Percentiles rank a stretch among this genome's conserved stretches.
Conservation (phyloP, 306 rosid genomes). For the Quercus rubra region DNA sequence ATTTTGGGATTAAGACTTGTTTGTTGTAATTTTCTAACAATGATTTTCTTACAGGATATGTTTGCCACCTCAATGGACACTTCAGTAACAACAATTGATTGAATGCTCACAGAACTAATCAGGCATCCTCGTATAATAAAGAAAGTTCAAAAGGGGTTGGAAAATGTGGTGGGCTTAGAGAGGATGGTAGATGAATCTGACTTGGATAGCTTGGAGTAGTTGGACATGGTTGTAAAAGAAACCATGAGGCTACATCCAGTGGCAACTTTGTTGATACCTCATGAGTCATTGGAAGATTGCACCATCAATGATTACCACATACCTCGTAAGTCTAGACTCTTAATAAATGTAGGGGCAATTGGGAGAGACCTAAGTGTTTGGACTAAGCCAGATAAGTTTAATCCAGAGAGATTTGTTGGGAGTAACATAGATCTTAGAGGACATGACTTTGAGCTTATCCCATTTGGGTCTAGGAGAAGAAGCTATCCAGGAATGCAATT, state of each 20-base stretch:
- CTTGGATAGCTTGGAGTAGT: conserved; percentile 36
- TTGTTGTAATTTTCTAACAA: not conserved
- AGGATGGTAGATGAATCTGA: conserved; percentile 61
- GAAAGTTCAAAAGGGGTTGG: conserved; percentile 52
- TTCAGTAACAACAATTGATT: conserved; percentile 48
- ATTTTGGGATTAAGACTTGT: too few relatives aligned
- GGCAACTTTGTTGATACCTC: conserved; percentile 56
- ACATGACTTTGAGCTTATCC: not conserved
- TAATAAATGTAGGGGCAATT: conserved; percentile 24
- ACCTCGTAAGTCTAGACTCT: conserved; percentile 31
- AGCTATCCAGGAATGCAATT: conserved; percentile 32
- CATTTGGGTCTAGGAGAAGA: conserved; percentile 31
- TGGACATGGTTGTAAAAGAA: conserved; percentile 56
- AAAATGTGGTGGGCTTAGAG: conserved; percentile 46
- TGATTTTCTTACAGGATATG: conserved; percentile 45
- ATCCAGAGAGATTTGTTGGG: conserved; percentile 24
- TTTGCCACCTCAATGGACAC: conserved; percentile 47
- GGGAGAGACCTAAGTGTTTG: conserved; percentile 26
- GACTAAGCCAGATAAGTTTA: conserved; percentile 27
- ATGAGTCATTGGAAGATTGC: conserved; percentile 47
- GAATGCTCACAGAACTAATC: conserved; percentile 51
- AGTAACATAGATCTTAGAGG: conserved; percentile 15
- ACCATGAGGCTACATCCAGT: conserved; percentile 56
- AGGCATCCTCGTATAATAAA: conserved; percentile 53
- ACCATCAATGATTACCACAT: conserved; percentile 38